Evolutionary conservation across 176 grass and related monocot genomes (phyloP).

Genomic region (Lolium rigidum): DNA sequence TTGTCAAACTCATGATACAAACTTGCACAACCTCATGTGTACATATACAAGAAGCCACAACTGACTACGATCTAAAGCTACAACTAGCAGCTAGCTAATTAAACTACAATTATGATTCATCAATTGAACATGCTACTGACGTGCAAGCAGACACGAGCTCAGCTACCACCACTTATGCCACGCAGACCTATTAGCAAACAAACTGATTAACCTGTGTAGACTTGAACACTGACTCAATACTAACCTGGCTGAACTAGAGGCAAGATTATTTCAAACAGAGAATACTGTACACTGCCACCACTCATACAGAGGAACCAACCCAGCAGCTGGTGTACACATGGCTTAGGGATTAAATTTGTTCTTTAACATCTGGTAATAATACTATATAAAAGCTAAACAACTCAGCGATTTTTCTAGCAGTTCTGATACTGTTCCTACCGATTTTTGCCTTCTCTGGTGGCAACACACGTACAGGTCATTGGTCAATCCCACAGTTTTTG

Average conservation of each 20-base stretch:
- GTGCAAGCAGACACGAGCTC: neutral
- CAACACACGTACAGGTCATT: too few relatives aligned
- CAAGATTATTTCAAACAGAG: neutral
- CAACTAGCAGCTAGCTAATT: neutral
- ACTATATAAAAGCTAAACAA: too few relatives aligned
- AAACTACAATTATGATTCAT: neutral
- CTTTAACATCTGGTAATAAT: slow-evolving; percentile 7
- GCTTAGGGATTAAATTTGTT: neutral
- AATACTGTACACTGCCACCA: neutral
- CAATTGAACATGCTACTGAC: neutral
- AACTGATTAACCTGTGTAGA: neutral
- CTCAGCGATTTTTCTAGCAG: too few relatives aligned
- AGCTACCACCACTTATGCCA: neutral
- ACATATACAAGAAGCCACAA: neutral
- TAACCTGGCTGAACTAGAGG: neutral
- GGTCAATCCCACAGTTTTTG: too few relatives aligned
- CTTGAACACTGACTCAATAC: slow-evolving; percentile 1
- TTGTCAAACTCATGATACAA: neutral
- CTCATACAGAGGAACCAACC: neutral
- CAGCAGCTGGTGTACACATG: slow-evolving; percentile 8
- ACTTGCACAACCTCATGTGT: neutral
- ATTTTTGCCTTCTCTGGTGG: too few relatives aligned
- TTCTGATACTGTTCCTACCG: too few relatives aligned
- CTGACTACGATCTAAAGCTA: neutral
- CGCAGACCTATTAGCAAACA: neutral